phyloP scores from a whole-genome alignment of 495 filamentous ascomycete genomes.

The Neurospora sp. region DNA sequence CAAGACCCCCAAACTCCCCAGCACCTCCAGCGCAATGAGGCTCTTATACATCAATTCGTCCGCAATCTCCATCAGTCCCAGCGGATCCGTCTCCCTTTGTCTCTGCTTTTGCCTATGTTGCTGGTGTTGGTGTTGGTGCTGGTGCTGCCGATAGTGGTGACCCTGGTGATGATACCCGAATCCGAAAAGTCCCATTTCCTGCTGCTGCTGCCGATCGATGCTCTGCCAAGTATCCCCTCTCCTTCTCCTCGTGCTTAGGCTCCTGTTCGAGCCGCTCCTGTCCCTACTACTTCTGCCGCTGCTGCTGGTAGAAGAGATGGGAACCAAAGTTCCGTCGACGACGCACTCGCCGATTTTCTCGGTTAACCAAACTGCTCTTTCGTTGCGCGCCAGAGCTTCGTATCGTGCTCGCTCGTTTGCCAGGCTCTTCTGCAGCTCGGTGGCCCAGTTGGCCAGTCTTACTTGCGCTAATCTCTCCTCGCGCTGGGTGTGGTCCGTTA shows the following conservation, averaged over 20 bases:
- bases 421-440: constrained; percentile 75
- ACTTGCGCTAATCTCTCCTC: constrained; percentile 72
- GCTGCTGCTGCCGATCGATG: constrained; percentile 3
- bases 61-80: constrained; percentile 62
- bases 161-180: not conserved
- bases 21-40: constrained; percentile 63
- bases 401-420: constrained; percentile 73
- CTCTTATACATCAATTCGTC: constrained; percentile 57
- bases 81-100: constrained; percentile 50
- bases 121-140: not conserved
- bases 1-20: constrained; percentile 65
- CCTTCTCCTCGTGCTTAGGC: not conserved
- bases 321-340: constrained; percentile 58
- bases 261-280: not conserved
- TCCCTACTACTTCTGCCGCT: not conserved
- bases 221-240: not conserved
- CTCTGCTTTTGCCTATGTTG: constrained; percentile 23
- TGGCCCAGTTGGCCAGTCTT: constrained; percentile 79
- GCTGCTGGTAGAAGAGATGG: constrained; percentile 14
- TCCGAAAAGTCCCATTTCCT: not conserved
- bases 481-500: constrained; percentile 59
- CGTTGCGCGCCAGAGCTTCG: constrained; percentile 56
- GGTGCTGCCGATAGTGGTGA: not conserved
- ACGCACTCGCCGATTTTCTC: constrained; percentile 67
- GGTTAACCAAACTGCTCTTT: constrained; percentile 71